Evolutionary conservation across 306 rosid genomes (phyloP), one percentile per base, ranked within the genome.

Genomic region (Prunus mume): DNA sequence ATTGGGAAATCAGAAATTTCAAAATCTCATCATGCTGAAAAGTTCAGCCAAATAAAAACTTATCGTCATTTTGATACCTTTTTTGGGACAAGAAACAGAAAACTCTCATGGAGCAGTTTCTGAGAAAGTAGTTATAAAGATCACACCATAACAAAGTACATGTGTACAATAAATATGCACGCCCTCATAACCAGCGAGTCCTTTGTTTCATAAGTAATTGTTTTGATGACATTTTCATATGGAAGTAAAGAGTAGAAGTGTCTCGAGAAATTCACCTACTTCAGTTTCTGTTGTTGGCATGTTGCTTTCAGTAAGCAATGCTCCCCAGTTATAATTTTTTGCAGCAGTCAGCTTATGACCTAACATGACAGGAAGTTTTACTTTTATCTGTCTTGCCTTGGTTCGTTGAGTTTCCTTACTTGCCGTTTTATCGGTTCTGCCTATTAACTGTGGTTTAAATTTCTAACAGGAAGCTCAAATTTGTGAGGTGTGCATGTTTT

Each of bases 381-480:
- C 18, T 57, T 77, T 15, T 38, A 38, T 20, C 20, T 6, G 27
- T 51, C 57, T 47, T 20, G 11, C 46, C 18, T 25, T 34, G 18
- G n/a, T 14, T 9, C 17, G 17, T 7, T 65, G 28, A 30, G 30
- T 30, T 70, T 60, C 24, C 25, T 70, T 17, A 34, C 17, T 9
- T 68, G 57, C 13, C 60, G 19, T 57, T 32, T 34, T 30, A 60
- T 74, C 30, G 54, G 46, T 38, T 28, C 52, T 52, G 11, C 80
- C 46, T 76, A 15, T 7, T 72, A 27, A 76, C 62, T 3, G 56
- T 34, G 20, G 45, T 8, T 79, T 45, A 15, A 15, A 54, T 76
- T 79, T 80, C 71, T 66, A 68, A n/a, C 91, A 88, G 93, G 93
- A 74, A 68, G 66, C 76, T 67, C 28, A 71, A 75, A 56, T 74